phyloP scores from a whole-genome alignment of 331 rosid species.

The Quercus tomentella region DNA sequence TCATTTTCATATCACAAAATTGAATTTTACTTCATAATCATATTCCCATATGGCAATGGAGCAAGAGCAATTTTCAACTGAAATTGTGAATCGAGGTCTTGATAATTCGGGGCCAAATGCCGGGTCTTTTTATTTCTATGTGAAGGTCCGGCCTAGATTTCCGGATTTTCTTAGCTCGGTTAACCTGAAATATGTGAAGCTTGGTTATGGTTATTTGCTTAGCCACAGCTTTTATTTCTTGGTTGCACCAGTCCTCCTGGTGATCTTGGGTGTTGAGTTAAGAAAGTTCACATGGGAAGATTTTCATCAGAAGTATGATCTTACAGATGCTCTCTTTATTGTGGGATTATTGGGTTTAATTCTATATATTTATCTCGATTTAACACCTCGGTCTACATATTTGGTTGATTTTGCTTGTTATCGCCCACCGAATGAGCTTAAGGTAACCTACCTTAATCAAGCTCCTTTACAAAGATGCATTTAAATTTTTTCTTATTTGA shows the following conservation, averaged over 20 bases:
- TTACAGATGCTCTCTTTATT: conserved; percentile 34
- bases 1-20: neutral
- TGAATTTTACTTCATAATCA: neutral
- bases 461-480: neutral
- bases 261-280: conserved; percentile 19
- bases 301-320: conserved; percentile 5
- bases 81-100: conserved; percentile 33
- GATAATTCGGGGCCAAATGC: conserved; percentile 32
- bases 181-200: conserved; percentile 54
- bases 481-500: neutral
- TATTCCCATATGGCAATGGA: conserved; percentile 27
- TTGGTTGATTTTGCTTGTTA: conserved; percentile 65
- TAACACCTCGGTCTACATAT: conserved; percentile 42
- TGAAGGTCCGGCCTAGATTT: conserved; percentile 35
- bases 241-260: conserved; percentile 28
- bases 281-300: conserved; percentile 28
- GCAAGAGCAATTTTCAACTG: conserved; percentile 39
- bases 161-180: conserved; percentile 59
- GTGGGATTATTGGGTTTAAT: conserved; percentile 18
- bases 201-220: conserved; percentile 55
- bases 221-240: conserved; percentile 32
- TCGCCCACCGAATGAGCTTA: conserved; percentile 53
- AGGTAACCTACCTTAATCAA: conserved; percentile 26
- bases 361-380: conserved; percentile 18
- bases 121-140: conserved; percentile 37